Percentiles rank a stretch among this genome's conserved stretches.
Evolutionary conservation across 2,329 filamentous ascomycete genomes (phyloP).

Genomic region (Colletotrichum lentis): DNA sequence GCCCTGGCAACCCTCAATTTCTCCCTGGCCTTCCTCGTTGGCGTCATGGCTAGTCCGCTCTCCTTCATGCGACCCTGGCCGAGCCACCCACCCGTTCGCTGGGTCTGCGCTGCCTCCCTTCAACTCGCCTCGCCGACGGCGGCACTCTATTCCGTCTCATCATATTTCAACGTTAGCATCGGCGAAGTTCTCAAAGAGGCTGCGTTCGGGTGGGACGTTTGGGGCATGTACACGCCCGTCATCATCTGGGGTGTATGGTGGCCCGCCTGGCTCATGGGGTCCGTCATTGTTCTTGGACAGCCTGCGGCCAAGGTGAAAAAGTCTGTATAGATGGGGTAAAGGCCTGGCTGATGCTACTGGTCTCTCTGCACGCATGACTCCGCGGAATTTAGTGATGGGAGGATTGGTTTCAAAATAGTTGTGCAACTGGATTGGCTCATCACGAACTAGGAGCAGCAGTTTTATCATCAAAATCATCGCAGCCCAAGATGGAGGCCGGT

Average conservation of each 20-base stretch:
- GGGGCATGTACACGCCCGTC: conserved; percentile 87
- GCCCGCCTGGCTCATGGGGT: conserved; percentile 83
- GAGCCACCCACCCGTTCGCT: conserved; percentile 49
- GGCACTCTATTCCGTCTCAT: conserved; percentile 59
- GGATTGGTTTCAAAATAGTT: neutral
- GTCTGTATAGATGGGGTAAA: neutral
- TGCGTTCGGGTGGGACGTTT: conserved; percentile 87
- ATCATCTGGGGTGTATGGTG: conserved; percentile 96
- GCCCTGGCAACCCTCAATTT: conserved; percentile 96
- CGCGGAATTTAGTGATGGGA: neutral
- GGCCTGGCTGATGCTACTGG: neutral
- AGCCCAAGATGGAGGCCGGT: conserved; percentile 18
- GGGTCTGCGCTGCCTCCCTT: conserved; percentile 60
- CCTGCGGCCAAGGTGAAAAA: conserved; percentile 2
- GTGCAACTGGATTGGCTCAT: neutral
- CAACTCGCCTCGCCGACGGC: conserved; percentile 70
- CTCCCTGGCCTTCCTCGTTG: conserved; percentile 84
- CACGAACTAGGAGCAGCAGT: neutral
- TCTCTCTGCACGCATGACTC: neutral
- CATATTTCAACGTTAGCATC: conserved; percentile 52
- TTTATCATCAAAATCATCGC: conserved; percentile 34
- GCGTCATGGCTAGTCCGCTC: conserved; percentile 79
- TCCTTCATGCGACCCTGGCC: conserved; percentile 71
- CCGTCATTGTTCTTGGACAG: conserved; percentile 60
- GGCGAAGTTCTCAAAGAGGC: conserved; percentile 72